phyloP scores from a whole-genome alignment of 2,329 filamentous ascomycete genomes.

The Talaromyces amestolkiae region DNA sequence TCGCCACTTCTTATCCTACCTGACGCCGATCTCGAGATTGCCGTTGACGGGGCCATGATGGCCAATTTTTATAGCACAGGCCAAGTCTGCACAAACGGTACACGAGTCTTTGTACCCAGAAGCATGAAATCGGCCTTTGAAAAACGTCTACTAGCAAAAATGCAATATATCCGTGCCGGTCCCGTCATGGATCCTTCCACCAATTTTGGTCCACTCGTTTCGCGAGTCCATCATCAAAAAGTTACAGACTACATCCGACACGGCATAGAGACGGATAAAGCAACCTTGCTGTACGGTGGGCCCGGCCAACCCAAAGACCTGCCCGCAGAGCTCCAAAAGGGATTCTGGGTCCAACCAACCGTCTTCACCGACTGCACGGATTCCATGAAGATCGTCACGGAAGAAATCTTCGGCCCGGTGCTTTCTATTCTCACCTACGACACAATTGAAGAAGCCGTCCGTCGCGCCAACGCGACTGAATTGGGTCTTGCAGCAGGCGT shows the following conservation, averaged over 20 bases:
- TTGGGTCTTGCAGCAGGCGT: conserved; percentile 81
- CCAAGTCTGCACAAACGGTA: conserved; percentile 91
- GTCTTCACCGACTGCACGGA: conserved; percentile 85
- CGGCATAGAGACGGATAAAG: conserved; percentile 70
- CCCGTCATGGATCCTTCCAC: conserved; percentile 68
- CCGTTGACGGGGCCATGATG: conserved; percentile 89
- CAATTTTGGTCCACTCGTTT: conserved; percentile 83
- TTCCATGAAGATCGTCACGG: conserved; percentile 71
- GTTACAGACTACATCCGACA: conserved; percentile 73
- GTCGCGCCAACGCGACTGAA: conserved; percentile 71
- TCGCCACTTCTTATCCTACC: conserved; percentile 76
- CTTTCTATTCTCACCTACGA: conserved; percentile 77
- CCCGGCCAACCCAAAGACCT: conserved; percentile 54
- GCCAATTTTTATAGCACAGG: conserved; percentile 90
- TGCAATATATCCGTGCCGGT: conserved; percentile 67
- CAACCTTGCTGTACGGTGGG: conserved; percentile 72
- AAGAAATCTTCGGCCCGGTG: conserved; percentile 88
- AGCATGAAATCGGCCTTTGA: conserved; percentile 68
- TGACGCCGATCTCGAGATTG: conserved; percentile 72
- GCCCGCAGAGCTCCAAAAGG: conserved; percentile 53
- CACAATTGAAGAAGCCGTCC: conserved; percentile 66
- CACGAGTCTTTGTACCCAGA: conserved; percentile 75
- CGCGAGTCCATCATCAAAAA: conserved; percentile 70
- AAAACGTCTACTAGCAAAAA: conserved; percentile 65
- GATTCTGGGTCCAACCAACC: conserved; percentile 83